These are phyloP conservation scores for Urtica urens DNA, from an alignment of 306 rosid species.

Conservation along the genomic window DNA sequence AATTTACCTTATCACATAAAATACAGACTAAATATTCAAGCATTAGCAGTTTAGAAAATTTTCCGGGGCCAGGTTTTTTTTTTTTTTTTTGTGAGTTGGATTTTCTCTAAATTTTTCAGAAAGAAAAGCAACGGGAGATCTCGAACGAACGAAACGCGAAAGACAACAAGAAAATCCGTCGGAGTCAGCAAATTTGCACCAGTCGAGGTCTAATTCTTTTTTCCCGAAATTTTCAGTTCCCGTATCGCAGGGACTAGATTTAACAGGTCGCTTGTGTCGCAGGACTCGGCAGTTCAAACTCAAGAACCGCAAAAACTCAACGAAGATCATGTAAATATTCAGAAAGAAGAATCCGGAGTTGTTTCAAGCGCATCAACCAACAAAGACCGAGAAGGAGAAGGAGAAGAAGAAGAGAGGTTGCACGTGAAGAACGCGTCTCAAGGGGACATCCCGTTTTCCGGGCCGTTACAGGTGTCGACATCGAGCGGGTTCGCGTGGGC, in stretches of 20 bases:
- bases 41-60: no score
- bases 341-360: conserved; percentile 33
- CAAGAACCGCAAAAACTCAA: conserved; percentile 32
- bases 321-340: conserved; percentile 25
- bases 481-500: conserved; percentile 99
- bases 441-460: conserved; percentile 78
- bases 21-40: no score
- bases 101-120: conserved; percentile 40
- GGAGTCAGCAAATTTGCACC: conserved; percentile 73
- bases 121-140: conserved; percentile 58
- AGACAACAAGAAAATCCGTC: conserved; percentile 59
- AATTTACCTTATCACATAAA: no score
- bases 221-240: conserved; percentile 12
- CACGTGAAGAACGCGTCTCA: conserved; percentile 68
- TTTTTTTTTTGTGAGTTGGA: neutral
- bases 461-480: conserved; percentile 84
- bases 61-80: neutral
- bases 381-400: conserved; percentile 35
- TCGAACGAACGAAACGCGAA: conserved; percentile 63
- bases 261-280: no score
- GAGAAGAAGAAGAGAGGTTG: conserved; percentile 52
- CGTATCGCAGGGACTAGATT: no score
- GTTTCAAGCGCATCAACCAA: conserved; percentile 33
- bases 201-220: conserved; percentile 46
- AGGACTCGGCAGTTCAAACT: conserved; percentile 43